A percentile compares a stretch with the other conserved stretches of the same genome.
Conservation (phyloP, 805 yeast species). For the Saccharomyces kudriavzevii region DNA sequence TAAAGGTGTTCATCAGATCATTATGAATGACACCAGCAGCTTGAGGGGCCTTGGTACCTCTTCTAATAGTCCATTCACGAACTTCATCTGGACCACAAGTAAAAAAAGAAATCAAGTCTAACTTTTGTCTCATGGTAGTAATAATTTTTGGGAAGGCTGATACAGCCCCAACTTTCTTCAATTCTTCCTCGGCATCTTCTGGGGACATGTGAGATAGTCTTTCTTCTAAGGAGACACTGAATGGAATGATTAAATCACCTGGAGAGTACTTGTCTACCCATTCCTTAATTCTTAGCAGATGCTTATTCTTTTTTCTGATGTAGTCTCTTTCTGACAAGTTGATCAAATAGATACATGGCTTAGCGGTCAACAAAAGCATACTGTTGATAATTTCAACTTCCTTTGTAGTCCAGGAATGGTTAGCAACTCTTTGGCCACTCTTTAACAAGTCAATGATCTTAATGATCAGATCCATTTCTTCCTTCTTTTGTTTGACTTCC, state of each 20-base stretch:
- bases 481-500: slow-evolving; percentile 83
- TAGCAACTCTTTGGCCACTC: slow-evolving; percentile 81
- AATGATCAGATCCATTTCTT: slow-evolving; percentile 68
- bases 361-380: slow-evolving; percentile 85
- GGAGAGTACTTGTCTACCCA: slow-evolving; percentile 82
- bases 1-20: slow-evolving; percentile 89
- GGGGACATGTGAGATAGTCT: slow-evolving; percentile 81
- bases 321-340: slow-evolving; percentile 87
- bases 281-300: slow-evolving; percentile 67
- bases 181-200: slow-evolving; percentile 70
- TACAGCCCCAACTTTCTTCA: slow-evolving; percentile 60
- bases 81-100: slow-evolving; percentile 96
- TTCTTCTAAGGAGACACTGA: slow-evolving; percentile 88
- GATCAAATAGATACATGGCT: slow-evolving; percentile 87
- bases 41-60: slow-evolving; percentile 90
- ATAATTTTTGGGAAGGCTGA: slow-evolving; percentile 84
- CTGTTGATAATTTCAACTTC: slow-evolving; percentile 86
- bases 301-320: slow-evolving; percentile 82
- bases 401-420: slow-evolving; percentile 78
- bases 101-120: slow-evolving; percentile 86
- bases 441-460: slow-evolving; percentile 69
- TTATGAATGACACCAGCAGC: slow-evolving; percentile 98
- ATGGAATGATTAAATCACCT: slow-evolving; percentile 85
- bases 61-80: slow-evolving; percentile 95
- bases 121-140: slow-evolving; percentile 75